A percentile compares a stretch with the other conserved stretches of the same genome.
These are phyloP conservation scores for Decorospora gaudefroyi DNA, from an alignment of 2,329 filamentous ascomycete genomes.

Conservation along the genomic window DNA sequence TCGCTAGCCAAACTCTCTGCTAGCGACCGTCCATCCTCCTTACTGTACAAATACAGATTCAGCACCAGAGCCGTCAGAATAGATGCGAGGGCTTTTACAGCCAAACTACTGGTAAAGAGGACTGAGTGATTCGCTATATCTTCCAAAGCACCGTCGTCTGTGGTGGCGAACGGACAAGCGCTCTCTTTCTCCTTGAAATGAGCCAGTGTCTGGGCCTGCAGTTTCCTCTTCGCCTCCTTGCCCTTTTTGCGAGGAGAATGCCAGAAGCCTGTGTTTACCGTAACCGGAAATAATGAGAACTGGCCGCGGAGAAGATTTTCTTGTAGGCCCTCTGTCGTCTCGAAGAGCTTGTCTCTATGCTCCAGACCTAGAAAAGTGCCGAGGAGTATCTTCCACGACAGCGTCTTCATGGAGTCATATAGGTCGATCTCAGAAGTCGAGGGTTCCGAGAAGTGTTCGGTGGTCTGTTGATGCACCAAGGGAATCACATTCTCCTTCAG, in stretches of 20 bases:
- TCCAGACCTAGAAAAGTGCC: neutral
- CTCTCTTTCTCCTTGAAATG: no score
- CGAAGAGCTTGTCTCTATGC: neutral
- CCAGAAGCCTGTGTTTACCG: slow-evolving; percentile 1
- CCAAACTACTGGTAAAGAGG: slow-evolving; percentile 1
- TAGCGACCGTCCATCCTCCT: neutral
- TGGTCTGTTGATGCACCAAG: neutral
- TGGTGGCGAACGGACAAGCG: neutral
- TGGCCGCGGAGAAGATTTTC: slow-evolving; percentile 1
- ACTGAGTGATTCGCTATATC: slow-evolving; percentile 1
- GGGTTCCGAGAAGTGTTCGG: neutral
- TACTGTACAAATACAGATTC: neutral
- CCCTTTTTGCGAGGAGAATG: slow-evolving; percentile 3
- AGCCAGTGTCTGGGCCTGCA: neutral
- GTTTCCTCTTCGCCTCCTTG: slow-evolving; percentile 1
- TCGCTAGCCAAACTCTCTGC: neutral
- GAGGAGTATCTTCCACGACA: slow-evolving; percentile 4
- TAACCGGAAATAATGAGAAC: slow-evolving; percentile 1
- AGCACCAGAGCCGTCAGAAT: neutral
- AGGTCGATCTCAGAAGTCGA: neutral
- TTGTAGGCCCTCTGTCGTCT: neutral
- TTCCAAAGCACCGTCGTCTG: neutral
- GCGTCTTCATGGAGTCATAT: slow-evolving; percentile 1
- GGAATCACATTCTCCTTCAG: neutral
- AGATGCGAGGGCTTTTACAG: slow-evolving; percentile 2